Evolutionary conservation across 768 basidiomycete species (phyloP).

Genomic region (Rhodotorula graminis): DNA sequence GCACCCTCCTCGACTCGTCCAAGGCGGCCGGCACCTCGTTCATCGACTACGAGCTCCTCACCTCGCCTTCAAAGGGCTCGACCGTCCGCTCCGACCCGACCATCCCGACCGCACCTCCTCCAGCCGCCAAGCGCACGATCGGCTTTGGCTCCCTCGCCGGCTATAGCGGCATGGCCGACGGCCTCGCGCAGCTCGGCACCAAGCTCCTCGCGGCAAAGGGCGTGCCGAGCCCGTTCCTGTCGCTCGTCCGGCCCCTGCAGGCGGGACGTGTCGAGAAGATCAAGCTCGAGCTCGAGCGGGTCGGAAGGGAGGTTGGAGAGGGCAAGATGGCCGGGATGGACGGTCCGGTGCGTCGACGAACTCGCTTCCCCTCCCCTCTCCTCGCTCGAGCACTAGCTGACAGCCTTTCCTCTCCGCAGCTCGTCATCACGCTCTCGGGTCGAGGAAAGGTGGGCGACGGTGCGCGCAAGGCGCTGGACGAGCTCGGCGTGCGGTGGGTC

Average conservation of each 20-base stretch:
- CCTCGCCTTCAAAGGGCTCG: constrained; percentile 52
- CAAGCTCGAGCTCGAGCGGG: constrained; percentile 55
- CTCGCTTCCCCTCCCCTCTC: not conserved
- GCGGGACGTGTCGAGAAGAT: constrained; percentile 59
- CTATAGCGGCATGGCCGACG: constrained; percentile 71
- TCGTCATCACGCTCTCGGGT: constrained; percentile 48
- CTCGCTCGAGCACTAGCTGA: not conserved
- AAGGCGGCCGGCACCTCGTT: constrained; percentile 48
- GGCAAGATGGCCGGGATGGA: constrained; percentile 60
- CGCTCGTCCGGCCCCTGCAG: constrained; percentile 74
- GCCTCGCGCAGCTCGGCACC: constrained; percentile 70
- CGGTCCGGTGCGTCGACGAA: constrained; percentile 59
- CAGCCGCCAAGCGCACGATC: constrained; percentile 60
- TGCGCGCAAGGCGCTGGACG: constrained; percentile 63
- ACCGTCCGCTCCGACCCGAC: not conserved
- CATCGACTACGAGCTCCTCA: constrained; percentile 82
- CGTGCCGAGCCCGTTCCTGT: constrained; percentile 73
- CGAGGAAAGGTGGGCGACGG: constrained; percentile 78
- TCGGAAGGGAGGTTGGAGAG: constrained; percentile 57
- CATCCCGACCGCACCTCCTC: not conserved
- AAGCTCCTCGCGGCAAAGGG: constrained; percentile 67
- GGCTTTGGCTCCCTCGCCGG: constrained; percentile 92
- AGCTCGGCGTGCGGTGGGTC: constrained; percentile 64
- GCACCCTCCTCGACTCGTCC: constrained; percentile 46
- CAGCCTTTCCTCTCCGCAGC: constrained; percentile 4